A percentile compares a stretch with the other conserved stretches of the same genome.
Evolutionary conservation across 371 early-diverging fungal genomes (phyloP).

Genomic region (Zancudomyces culisetae): DNA sequence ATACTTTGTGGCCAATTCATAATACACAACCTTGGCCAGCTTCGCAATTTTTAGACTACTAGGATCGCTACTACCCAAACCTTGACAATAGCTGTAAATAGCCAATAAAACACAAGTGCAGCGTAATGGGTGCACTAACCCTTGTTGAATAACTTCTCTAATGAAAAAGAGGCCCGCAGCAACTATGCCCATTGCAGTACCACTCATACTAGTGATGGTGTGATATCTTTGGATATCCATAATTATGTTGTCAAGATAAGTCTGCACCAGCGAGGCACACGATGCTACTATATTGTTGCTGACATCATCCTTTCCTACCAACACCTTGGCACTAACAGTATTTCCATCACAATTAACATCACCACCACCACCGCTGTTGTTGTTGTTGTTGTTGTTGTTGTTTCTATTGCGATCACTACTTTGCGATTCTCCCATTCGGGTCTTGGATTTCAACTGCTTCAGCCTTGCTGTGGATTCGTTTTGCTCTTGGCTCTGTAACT

Average conservation of each 20-base stretch:
- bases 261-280: constrained; percentile 65
- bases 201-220: constrained; percentile 15
- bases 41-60: constrained; percentile 37
- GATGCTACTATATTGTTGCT: constrained; percentile 68
- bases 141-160: constrained; percentile 69
- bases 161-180: too few relatives aligned
- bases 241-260: constrained; percentile 48
- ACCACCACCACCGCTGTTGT: constrained; percentile 1
- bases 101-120: constrained; percentile 73
- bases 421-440: neutral
- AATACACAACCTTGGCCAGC: constrained; percentile 49
- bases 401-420: neutral
- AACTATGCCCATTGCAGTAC: constrained; percentile 56
- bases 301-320: constrained; percentile 50
- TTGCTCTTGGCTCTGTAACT: neutral
- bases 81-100: too few relatives aligned
- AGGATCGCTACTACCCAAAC: constrained; percentile 51
- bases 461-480: too few relatives aligned
- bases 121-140: constrained; percentile 70
- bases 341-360: constrained; percentile 10
- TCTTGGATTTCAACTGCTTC: neutral
- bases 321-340: constrained; percentile 40
- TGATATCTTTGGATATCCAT: constrained; percentile 37
- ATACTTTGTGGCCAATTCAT: constrained; percentile 56
- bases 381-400: neutral